phyloP scores from a whole-genome alignment of 345 rosid species.

The Aquilaria yunnanensis region DNA sequence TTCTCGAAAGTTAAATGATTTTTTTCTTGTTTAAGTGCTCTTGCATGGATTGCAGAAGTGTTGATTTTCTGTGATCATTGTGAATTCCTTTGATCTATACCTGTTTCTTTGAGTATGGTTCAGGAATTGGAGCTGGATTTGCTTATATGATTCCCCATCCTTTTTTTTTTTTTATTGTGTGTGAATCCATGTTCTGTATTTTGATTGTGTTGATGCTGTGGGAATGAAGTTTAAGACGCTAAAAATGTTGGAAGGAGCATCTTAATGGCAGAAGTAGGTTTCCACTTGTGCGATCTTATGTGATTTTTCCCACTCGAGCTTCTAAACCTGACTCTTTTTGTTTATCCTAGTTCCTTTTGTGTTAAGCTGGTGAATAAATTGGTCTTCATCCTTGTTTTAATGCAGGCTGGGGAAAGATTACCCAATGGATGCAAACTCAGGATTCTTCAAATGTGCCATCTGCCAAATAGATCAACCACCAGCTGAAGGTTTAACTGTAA shows the following conservation, averaged over 20 bases:
- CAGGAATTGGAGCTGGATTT: background rate
- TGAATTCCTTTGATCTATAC: background rate
- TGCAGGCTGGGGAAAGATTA: conserved; percentile 86
- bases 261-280: no score
- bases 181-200: no score
- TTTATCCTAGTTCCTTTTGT: background rate
- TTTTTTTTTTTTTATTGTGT: no score
- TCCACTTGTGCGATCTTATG: background rate
- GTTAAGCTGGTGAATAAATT: background rate
- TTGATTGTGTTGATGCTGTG: no score
- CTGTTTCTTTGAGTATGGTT: background rate
- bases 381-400: conserved; percentile 6
- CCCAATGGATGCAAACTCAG: conserved; percentile 41
- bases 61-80: no score
- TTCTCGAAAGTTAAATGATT: background rate
- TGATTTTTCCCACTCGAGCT: background rate
- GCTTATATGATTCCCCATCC: no score
- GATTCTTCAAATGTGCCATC: conserved; percentile 87
- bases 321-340: no score
- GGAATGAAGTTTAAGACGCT: no score
- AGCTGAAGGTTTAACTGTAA: conserved; percentile 45
- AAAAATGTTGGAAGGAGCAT: no score
- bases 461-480: conserved; percentile 89
- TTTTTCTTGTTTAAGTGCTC: no score
- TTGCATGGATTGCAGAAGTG: no score